Evolutionary conservation across 805 yeast species (phyloP).

Genomic region (Metschnikowia corniflorae): DNA sequence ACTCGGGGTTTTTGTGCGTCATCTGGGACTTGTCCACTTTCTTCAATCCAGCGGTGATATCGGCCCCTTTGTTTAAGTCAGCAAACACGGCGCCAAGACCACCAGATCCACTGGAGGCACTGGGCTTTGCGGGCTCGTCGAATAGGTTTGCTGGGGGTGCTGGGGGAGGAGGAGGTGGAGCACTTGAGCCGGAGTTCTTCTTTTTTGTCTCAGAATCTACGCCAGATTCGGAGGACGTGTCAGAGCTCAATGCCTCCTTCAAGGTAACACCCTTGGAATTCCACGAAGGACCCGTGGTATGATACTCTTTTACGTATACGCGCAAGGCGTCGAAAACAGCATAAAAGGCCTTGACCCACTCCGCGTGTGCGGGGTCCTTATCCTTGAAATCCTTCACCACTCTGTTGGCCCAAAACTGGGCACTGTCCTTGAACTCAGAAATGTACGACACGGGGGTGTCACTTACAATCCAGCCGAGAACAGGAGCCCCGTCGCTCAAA

Average conservation of each 20-base stretch:
- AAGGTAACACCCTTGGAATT: slow-evolving; percentile 55
- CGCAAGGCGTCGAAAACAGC: slow-evolving; percentile 66
- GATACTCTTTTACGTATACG: slow-evolving; percentile 70
- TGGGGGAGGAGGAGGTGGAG: slow-evolving; percentile 65
- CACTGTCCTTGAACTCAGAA: slow-evolving; percentile 82
- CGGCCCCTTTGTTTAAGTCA: slow-evolving; percentile 83
- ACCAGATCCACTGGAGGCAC: slow-evolving; percentile 18
- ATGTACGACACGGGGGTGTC: slow-evolving; percentile 72
- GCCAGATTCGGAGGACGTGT: background rate
- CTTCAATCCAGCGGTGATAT: slow-evolving; percentile 78
- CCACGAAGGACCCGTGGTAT: slow-evolving; percentile 86
- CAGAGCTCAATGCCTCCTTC: slow-evolving; percentile 43
- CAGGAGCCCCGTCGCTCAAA: slow-evolving; percentile 84
- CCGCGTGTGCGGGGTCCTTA: slow-evolving; percentile 60
- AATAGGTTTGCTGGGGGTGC: slow-evolving; percentile 77
- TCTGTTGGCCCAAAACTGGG: slow-evolving; percentile 92
- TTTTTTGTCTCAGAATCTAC: background rate
- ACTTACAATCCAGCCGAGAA: slow-evolving; percentile 84
- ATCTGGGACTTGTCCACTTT: slow-evolving; percentile 91
- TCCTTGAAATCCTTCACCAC: slow-evolving; percentile 82
- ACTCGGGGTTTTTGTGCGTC: slow-evolving; percentile 88
- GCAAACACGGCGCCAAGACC: slow-evolving; percentile 90
- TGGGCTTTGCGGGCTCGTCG: slow-evolving; percentile 26
- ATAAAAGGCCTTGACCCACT: slow-evolving; percentile 75
- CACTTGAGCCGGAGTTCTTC: too few relatives aligned